A percentile compares a stretch with the other conserved stretches of the same genome.
Evolutionary conservation across 2,329 filamentous ascomycete species (phyloP).

Genomic region (Colletotrichum cereale): DNA sequence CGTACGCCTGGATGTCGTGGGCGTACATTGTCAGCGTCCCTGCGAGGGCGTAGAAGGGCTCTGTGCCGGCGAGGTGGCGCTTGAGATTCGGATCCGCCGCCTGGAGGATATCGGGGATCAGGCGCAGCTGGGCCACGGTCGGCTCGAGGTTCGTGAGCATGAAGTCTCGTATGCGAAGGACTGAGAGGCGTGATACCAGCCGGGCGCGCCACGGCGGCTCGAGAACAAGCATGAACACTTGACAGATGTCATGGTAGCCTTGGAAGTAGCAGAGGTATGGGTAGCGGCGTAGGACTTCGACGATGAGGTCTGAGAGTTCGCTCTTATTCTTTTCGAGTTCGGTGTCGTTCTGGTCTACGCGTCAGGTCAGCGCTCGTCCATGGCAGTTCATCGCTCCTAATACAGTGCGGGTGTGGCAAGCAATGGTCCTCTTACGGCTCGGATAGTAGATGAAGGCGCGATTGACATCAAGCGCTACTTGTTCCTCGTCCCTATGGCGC

Average conservation of each 20-base stretch:
- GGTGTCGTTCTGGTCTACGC: constrained; percentile 74
- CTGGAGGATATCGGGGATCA: constrained; percentile 85
- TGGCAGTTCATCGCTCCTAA: not conserved
- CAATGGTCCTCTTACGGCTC: constrained; percentile 66
- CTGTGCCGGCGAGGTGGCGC: constrained; percentile 79
- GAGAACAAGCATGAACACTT: constrained; percentile 91
- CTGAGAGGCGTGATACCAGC: constrained; percentile 83
- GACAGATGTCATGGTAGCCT: constrained; percentile 98
- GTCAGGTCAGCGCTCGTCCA: constrained; percentile 37
- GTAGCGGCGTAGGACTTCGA: constrained; percentile 81
- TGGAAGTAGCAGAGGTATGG: constrained; percentile 96
- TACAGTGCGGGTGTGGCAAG: not conserved
- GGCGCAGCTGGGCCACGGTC: constrained; percentile 84
- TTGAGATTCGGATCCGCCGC: constrained; percentile 79
- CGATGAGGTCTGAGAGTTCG: constrained; percentile 85
- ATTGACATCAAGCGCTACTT: constrained; percentile 92
- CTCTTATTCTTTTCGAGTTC: constrained; percentile 79
- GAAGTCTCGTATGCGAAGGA: constrained; percentile 94
- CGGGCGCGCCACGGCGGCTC: constrained; percentile 68
- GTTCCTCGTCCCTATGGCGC: constrained; percentile 87
- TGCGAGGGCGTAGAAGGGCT: constrained; percentile 94
- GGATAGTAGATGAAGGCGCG: constrained; percentile 99
- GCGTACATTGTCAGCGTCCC: constrained; percentile 96
- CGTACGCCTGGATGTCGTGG: constrained; percentile 92
- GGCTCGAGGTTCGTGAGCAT: constrained; percentile 92